phyloP scores from a whole-genome alignment of 305 asterid genomes.

The Fraxinus platypoda region DNA sequence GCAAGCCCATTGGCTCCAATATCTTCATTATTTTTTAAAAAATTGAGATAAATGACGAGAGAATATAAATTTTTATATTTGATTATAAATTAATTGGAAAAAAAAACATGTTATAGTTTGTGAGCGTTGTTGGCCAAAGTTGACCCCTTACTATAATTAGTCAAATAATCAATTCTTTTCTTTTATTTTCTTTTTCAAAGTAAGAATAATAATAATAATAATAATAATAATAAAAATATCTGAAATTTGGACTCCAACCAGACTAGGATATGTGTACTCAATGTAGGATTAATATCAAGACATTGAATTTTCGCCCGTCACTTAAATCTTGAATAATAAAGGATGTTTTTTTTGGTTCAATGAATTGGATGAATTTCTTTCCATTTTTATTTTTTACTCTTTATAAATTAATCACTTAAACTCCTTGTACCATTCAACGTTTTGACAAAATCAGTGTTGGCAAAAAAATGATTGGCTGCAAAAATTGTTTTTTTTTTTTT shows the following conservation, averaged over 20 bases:
- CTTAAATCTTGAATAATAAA: background rate
- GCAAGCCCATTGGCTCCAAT: background rate
- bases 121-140: conserved; percentile 10
- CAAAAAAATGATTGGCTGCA: no score
- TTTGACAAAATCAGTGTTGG: no score
- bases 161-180: conserved; percentile 1
- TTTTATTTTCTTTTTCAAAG: background rate
- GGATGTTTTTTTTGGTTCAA: background rate
- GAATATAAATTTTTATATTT: no score
- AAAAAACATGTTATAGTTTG: background rate
- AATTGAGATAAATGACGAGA: background rate
- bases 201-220: background rate
- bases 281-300: background rate
- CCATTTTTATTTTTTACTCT: no score
- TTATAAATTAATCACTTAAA: background rate
- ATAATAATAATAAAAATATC: background rate
- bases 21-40: background rate
- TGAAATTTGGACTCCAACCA: background rate
- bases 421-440: background rate
- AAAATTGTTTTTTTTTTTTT: no score
- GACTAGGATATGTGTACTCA: background rate
- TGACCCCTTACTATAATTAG: conserved; percentile 2
- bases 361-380: background rate
- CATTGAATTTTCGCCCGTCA: background rate
- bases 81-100: background rate